These are phyloP conservation scores for Sphaerulina populicola DNA, from an alignment of 2,329 filamentous ascomycete species.

Conservation along the genomic window DNA sequence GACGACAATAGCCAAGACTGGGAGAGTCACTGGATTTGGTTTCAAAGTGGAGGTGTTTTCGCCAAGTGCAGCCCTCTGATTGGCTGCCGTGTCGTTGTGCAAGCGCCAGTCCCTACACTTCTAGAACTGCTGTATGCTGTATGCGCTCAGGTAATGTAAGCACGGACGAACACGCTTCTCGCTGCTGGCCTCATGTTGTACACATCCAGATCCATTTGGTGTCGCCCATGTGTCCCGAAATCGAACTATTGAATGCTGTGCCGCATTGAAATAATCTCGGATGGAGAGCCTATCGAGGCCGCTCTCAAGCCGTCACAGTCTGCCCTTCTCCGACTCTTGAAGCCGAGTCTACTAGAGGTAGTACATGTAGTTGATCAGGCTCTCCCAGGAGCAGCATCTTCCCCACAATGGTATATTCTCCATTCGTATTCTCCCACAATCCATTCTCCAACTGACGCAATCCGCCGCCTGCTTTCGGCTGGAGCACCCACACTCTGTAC, in stretches of 20 bases:
- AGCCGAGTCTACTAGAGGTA: not conserved
- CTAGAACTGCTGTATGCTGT: no score
- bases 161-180: not conserved
- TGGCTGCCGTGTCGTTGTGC: not conserved
- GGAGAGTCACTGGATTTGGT: not conserved
- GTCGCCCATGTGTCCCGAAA: no score
- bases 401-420: not conserved
- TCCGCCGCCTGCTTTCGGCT: not conserved
- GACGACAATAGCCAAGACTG: slow-evolving; percentile 14
- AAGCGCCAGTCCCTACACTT: not conserved
- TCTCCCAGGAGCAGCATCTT: slow-evolving; percentile 3
- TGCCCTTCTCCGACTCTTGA: not conserved
- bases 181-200: no score
- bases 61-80: not conserved
- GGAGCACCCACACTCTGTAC: not conserved
- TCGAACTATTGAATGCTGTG: not conserved
- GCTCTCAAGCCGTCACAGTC: not conserved
- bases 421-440: not conserved
- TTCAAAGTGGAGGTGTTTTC: not conserved
- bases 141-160: not conserved
- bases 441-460: not conserved
- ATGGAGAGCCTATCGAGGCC: not conserved
- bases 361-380: not conserved
- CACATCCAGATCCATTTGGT: not conserved
- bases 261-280: no score